phyloP scores from a whole-genome alignment of 106 monocot species.

The Posidonia australis region DNA sequence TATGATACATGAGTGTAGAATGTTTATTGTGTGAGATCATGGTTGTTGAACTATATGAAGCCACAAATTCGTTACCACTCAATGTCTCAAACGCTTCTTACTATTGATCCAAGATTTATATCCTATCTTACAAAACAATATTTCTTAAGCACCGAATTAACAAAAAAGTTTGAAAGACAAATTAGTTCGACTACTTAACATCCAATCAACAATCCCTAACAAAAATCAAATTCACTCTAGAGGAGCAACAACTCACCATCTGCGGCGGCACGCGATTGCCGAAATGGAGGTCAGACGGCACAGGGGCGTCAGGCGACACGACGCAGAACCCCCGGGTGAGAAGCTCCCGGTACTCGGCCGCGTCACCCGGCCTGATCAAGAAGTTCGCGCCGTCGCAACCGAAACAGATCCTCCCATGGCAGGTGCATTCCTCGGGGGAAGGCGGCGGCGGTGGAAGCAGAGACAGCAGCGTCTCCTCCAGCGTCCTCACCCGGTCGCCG shows the following conservation, averaged over 20 bases:
- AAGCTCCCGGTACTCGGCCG: constrained; percentile 1
- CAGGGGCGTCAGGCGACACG: neutral
- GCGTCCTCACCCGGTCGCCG: constrained; percentile 4
- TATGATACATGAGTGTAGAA: no score
- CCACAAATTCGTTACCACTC: no score
- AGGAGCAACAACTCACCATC: neutral
- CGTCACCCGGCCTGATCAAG: constrained; percentile 1
- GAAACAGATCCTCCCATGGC: neutral
- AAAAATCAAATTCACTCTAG: neutral
- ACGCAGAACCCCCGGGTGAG: constrained; percentile 6
- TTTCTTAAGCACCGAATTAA: no score
- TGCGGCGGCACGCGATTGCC: neutral
- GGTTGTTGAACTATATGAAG: no score
- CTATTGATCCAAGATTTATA: no score
- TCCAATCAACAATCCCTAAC: neutral
- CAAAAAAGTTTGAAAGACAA: no score
- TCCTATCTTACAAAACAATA: no score
- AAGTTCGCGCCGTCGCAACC: neutral
- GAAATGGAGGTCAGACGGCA: neutral
- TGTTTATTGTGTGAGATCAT: no score
- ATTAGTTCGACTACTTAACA: neutral
- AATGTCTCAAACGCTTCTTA: no score
- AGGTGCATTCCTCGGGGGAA: constrained; percentile 3
- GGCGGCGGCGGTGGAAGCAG: neutral
- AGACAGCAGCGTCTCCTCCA: constrained; percentile 6